A percentile compares a stretch with the other conserved stretches of the same genome.
Evolutionary conservation across 768 basidiomycete genomes (phyloP).

Genomic region (Phaeotremella fagi): DNA sequence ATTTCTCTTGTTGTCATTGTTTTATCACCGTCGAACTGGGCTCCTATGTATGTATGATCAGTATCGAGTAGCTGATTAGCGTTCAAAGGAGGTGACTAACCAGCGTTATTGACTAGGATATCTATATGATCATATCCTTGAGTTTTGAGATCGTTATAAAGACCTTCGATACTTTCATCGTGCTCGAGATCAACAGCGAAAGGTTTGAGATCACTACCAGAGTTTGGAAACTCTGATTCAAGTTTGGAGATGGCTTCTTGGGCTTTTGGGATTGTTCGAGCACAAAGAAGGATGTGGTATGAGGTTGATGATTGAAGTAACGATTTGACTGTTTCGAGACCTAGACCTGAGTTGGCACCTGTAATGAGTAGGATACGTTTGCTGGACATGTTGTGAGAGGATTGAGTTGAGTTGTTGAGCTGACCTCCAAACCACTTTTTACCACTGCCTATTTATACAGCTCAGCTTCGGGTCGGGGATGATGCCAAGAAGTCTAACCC

Average conservation of each 20-base stretch:
- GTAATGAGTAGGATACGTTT: constrained; percentile 23
- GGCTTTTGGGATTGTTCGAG: constrained; percentile 10
- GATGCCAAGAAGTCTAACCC: too few species aligned
- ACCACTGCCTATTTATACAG: too few species aligned
- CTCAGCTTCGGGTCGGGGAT: too few species aligned
- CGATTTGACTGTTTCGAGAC: constrained; percentile 18
- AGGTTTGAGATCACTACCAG: neutral
- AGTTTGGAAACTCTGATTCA: neutral
- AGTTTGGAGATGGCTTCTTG: constrained; percentile 2
- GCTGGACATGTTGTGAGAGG: neutral
- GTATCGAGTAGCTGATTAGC: too few species aligned
- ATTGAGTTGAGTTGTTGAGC: too few species aligned
- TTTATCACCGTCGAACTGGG: neutral
- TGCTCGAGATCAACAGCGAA: constrained; percentile 11
- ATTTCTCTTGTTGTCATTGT: constrained; percentile 2
- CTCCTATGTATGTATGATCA: neutral
- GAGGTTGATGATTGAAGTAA: constrained; percentile 6
- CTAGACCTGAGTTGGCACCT: constrained; percentile 26
- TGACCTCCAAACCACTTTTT: too few species aligned
- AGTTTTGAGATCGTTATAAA: neutral
- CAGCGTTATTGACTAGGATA: constrained; percentile 10
- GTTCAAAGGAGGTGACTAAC: too few species aligned
- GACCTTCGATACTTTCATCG: constrained; percentile 11
- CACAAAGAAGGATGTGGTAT: constrained; percentile 13
- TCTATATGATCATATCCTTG: neutral